phyloP scores from a whole-genome alignment of 805 yeast genomes.

The Suhomyces sp. region DNA sequence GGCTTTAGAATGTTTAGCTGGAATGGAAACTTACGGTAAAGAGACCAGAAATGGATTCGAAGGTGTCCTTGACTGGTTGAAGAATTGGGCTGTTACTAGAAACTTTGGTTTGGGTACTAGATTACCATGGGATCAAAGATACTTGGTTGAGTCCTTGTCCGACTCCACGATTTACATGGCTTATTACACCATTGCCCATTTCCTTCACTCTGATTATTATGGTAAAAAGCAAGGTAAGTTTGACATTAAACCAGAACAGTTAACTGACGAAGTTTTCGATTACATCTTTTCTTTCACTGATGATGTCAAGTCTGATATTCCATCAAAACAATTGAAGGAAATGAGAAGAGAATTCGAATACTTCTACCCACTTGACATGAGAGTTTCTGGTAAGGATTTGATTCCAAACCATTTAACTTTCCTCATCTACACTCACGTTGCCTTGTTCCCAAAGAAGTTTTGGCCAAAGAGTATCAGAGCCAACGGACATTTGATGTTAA shows the following conservation, averaged over 20 bases:
- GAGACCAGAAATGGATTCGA: constrained; percentile 92
- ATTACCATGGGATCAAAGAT: constrained; percentile 95
- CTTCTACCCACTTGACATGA: constrained; percentile 91
- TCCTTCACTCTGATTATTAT: constrained; percentile 81
- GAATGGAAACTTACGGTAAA: constrained; percentile 73
- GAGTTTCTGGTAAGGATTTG: constrained; percentile 94
- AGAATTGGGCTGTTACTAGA: constrained; percentile 98
- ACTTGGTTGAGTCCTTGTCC: constrained; percentile 89
- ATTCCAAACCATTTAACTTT: constrained; percentile 96
- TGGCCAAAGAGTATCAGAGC: constrained; percentile 96
- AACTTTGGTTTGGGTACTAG: constrained; percentile 93
- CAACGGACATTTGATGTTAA: constrained; percentile 92
- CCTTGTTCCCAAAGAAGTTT: constrained; percentile 82
- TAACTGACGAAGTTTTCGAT: constrained; percentile 94
- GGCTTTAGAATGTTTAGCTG: constrained; percentile 74
- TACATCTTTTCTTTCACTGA: constrained; percentile 79
- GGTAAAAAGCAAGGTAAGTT: constrained; percentile 76
- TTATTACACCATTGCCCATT: constrained; percentile 85
- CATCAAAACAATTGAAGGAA: constrained; percentile 60
- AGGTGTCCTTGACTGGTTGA: constrained; percentile 92
- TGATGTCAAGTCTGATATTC: constrained; percentile 54
- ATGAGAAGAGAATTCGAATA: constrained; percentile 94
- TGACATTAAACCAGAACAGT: constrained; percentile 71
- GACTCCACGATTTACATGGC: constrained; percentile 97
- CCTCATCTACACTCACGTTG: constrained; percentile 90